Evolutionary conservation across 148 eudicot genomes (phyloP), one percentile per base, ranked within the genome.

Genomic region (Amaranthus palmeri): DNA sequence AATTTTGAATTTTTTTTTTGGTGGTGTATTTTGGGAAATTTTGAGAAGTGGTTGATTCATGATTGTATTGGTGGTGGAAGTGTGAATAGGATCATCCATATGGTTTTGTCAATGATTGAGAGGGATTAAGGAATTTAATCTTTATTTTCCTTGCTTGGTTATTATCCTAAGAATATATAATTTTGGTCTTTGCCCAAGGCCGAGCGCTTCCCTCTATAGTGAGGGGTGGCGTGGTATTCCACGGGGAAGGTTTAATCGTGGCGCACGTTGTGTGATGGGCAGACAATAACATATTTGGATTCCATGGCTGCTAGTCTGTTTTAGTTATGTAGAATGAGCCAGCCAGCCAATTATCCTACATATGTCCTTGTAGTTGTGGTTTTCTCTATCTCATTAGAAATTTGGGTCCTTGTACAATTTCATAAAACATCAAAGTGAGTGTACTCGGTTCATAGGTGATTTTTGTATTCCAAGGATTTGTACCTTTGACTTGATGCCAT

Each of bases 181-280:
- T 46, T 55, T 42, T 25, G 36, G 36, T 25, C 36, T 25, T 25
- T 79, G 71, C 75, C 83, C 73, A 61, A 80, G 86, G 86, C 83
- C 81, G 81, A 80, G 83, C 81, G 81, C 79, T 83, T 79, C 78
- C 83, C 71, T 69, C 83, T 74, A 74, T 83, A 83, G 77, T 65
- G 76, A 79, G 81, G 79, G 83, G 77, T 74, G 86, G 81, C 77
- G 86, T 80, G 83, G 81, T 80, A 83, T 77, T 73, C 80, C 83
- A 83, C 83, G 83, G 64, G 86, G 77, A 72, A 80, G 72, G 83
- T 77, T 79, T 58, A 65, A 59, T 80, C 83, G 81, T 80, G 86
- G 76, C 74, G 81, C 81, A 76, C 73, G 6, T 25, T 60, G 74
- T 80, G 81, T 54, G 83, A 56, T 77, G 72, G 83, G 83, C 79